Evolutionary conservation across 2,329 filamentous ascomycete genomes (phyloP).

Genomic region (Hypoxylon sp.): DNA sequence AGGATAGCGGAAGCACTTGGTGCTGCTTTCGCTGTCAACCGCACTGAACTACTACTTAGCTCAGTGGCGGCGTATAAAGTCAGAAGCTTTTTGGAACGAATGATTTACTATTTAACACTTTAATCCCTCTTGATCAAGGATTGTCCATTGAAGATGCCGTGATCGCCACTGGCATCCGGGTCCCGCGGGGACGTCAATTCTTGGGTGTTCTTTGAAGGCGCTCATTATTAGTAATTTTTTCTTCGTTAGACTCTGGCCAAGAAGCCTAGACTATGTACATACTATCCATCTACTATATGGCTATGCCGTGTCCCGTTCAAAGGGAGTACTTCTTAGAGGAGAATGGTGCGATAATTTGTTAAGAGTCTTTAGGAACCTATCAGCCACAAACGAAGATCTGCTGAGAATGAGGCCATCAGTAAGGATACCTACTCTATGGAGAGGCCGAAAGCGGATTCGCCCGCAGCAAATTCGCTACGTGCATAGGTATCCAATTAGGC

Average conservation of each 20-base stretch:
- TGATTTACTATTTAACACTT: constrained; percentile 20
- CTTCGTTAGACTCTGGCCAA: constrained; percentile 7
- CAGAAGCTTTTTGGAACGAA: background rate
- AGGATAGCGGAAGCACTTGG: constrained; percentile 21
- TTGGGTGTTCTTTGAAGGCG: constrained; percentile 17
- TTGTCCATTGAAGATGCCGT: constrained; percentile 26
- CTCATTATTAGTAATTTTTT: constrained; percentile 24
- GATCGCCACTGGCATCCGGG: constrained; percentile 29
- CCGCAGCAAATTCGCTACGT: constrained; percentile 19
- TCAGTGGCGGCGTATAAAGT: constrained; percentile 7
- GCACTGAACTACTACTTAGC: constrained; percentile 13
- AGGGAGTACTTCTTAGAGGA: constrained; percentile 29
- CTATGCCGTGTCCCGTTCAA: constrained; percentile 21
- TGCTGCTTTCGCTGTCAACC: constrained; percentile 16
- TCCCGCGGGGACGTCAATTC: constrained; percentile 20
- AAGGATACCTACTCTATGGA: constrained; percentile 24
- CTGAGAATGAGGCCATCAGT: constrained; percentile 37
- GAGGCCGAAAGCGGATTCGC: constrained; percentile 34
- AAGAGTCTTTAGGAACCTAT: constrained; percentile 27
- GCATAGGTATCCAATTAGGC: constrained; percentile 23
- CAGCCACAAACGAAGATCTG: constrained; percentile 32
- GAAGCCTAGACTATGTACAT: constrained; percentile 15
- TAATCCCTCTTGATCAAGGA: constrained; percentile 33
- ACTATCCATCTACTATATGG: constrained; percentile 23
- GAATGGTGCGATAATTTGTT: constrained; percentile 31